Evolutionary conservation across 2,329 filamentous ascomycete species (phyloP), one percentile per base, ranked within the genome.

Genomic region (Fusarium keratoplasticum): DNA sequence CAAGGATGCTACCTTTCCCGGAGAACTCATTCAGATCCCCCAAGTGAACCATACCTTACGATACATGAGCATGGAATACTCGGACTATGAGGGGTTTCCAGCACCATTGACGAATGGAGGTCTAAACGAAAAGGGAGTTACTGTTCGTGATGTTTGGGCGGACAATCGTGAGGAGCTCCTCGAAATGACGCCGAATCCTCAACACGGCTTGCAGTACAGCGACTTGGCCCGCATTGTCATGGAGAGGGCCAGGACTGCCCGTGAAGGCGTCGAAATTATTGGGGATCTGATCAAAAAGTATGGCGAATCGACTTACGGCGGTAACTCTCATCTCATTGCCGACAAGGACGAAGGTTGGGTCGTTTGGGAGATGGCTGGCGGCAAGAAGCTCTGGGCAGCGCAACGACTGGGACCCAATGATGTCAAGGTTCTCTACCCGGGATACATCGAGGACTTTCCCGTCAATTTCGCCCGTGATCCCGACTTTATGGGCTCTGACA

Each of bases 361-460:
- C 1, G 75, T 77, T 4, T 77, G 75, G 75, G 75, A 77, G 4
- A 77, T 77, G 75, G 75, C 75, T 1, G 75, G 75, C 1, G 75
- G 75, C 0, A 55, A 68, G 13, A 76, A 76, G 2, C 75, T 77
- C 2, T 77, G 75, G 75, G 75, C 75, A 18, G 75, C 75, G 2
- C 73, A 77, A 11, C 71, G 73, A 6, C 73, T 77, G 13, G 75
- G 75, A 2, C 60, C 75, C 0, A 69, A 75, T 3, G 71, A 77
- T 10, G 75, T 77, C 31, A 77, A 76, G 9, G 75, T 77, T 0
- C 61, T 77, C 0, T 77, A 77, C 33, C 75, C 75, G 0, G 75
- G 75, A 0, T 77, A 77, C 3, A 77, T 77, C 25, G 75, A 77
- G 1, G 64, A 76, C n/a, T 77, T 77, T 3, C 75, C 75, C 0